Percentiles rank a stretch among this genome's conserved stretches.
These are phyloP conservation scores for Fraxinus anomala DNA, from an alignment of 257 asterid genomes.

Conservation along the genomic window DNA sequence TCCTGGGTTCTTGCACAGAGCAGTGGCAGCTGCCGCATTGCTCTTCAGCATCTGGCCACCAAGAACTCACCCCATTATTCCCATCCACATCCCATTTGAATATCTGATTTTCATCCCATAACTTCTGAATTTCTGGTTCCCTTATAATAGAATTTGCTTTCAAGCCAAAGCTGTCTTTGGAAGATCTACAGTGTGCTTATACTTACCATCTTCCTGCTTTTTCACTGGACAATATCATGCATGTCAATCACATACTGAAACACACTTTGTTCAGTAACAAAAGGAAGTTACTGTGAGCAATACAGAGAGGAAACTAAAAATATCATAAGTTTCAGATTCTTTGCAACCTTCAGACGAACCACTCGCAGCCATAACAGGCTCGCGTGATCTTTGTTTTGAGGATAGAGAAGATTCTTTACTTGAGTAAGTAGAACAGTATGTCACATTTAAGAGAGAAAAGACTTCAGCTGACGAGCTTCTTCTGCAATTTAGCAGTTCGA, in stretches of 20 bases:
- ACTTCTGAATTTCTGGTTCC: constrained; percentile 91
- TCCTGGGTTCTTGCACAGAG: constrained; percentile 81
- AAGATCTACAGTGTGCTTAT: constrained; percentile 87
- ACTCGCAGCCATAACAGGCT: constrained; percentile 82
- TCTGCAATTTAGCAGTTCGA: constrained; percentile 54
- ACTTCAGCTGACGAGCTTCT: constrained; percentile 58
- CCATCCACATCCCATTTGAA: constrained; percentile 62
- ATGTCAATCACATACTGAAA: constrained; percentile 22
- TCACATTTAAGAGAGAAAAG: constrained; percentile 46
- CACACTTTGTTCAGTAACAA: constrained; percentile 19
- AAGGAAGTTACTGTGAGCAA: constrained; percentile 20
- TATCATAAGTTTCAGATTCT: constrained; percentile 6
- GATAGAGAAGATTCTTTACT: constrained; percentile 49
- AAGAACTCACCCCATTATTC: constrained; percentile 75
- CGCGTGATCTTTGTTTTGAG: constrained; percentile 61
- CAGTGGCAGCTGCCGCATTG: constrained; percentile 80
- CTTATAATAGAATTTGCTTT: constrained; percentile 87
- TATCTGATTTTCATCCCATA: constrained; percentile 94
- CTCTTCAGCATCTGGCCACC: constrained; percentile 99
- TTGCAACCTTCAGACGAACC: constrained; percentile 69
- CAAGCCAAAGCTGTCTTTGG: constrained; percentile 86
- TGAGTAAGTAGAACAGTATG: constrained; percentile 55
- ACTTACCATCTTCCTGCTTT: constrained; percentile 86
- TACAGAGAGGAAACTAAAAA: constrained; percentile 12
- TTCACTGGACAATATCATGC: constrained; percentile 44